Base-by-base conservation (phyloP, 495 filamentous ascomycete genomes). In the Trichocladium uniseriatum region DNA sequence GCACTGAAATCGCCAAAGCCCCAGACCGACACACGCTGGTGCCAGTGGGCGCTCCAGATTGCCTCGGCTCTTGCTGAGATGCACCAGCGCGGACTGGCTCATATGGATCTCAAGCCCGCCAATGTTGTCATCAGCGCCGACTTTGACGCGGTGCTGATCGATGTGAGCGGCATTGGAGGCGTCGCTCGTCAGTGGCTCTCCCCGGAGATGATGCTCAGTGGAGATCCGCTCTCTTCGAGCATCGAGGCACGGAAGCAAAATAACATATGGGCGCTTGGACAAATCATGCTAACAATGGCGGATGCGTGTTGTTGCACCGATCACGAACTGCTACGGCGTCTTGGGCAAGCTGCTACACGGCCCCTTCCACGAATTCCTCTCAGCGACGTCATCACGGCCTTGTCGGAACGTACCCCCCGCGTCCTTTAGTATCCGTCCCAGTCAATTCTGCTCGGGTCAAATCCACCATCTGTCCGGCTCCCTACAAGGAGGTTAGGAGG, bases 21-120 rank as follows among this genome's bases (percentile, higher is more conserved):
- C 3, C 4, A 32, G 28, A 29, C 43, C 28, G 47, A 24, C 14
- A 22, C 27, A 20, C 49, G 15, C 18, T 53, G 15, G 44, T 20
- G 38, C 14, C 13, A 18, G 24, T 66, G 55, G 56, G 51, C 59
- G 37, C 6, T 64, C 20, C 60, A 68, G 55, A 68, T 68, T 37
- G 56, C 47, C 16, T 52, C 35, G 32, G 53, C 56, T 2, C 38
- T 69, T 15, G 28, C 34, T 27, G 18, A 32, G 34, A 45, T 65
- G 39, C 60, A 69, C 44, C 8, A 40, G 24, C 47, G 52, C 15
- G 39, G 43, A 21, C 53, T 57, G 52, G 60, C 62, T 15, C 59
- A 63, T 42, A 57, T 65, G 53, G 62, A 68, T 49, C 18, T 66
- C 13, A 66, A 68, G 55, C 56, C 59, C 38, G 55, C 52, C 43